A percentile compares a stretch with the other conserved stretches of the same genome.
Conservation (phyloP, 2,329 filamentous ascomycete genomes). For the Fusarium annulatum region DNA sequence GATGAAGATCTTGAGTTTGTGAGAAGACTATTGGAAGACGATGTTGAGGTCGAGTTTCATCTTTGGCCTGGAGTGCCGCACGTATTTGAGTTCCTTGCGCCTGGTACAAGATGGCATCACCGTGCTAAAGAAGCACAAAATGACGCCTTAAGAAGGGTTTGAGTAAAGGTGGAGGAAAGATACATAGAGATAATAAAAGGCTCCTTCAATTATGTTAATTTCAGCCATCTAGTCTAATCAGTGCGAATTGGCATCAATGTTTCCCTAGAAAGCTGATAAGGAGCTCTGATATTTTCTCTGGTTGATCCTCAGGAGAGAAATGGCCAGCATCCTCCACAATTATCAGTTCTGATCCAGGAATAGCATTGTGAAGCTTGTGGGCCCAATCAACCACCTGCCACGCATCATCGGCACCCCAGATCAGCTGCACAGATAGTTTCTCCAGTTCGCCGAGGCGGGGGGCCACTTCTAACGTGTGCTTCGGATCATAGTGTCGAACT, state of each 20-base stretch:
- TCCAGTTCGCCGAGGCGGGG: conserved; percentile 39
- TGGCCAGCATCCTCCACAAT: conserved; percentile 46
- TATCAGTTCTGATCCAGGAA: conserved; percentile 45
- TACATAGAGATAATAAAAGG: background rate
- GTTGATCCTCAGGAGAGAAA: conserved; percentile 48
- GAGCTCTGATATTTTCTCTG: conserved; percentile 30
- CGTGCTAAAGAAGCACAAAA: conserved; percentile 19
- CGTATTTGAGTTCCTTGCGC: conserved; percentile 31
- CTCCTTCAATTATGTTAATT: background rate
- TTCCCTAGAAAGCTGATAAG: conserved; percentile 20
- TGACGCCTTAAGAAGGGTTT: conserved; percentile 27
- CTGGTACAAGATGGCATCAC: conserved; percentile 28
- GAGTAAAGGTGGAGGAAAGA: background rate
- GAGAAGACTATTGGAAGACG: conserved; percentile 28
- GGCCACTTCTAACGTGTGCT: conserved; percentile 49
- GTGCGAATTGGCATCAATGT: background rate
- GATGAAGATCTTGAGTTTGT: conserved; percentile 35
- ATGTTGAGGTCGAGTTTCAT: conserved; percentile 41
- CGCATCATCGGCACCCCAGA: conserved; percentile 48
- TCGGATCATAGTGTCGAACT: conserved; percentile 48
- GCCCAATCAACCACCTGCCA: conserved; percentile 50
- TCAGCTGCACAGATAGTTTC: conserved; percentile 43
- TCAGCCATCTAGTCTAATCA: background rate
- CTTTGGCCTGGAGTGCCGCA: conserved; percentile 39
- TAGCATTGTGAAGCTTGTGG: conserved; percentile 44